Evolutionary conservation across 257 asterid genomes (phyloP).

Genomic region (Hygrophila difformis): DNA sequence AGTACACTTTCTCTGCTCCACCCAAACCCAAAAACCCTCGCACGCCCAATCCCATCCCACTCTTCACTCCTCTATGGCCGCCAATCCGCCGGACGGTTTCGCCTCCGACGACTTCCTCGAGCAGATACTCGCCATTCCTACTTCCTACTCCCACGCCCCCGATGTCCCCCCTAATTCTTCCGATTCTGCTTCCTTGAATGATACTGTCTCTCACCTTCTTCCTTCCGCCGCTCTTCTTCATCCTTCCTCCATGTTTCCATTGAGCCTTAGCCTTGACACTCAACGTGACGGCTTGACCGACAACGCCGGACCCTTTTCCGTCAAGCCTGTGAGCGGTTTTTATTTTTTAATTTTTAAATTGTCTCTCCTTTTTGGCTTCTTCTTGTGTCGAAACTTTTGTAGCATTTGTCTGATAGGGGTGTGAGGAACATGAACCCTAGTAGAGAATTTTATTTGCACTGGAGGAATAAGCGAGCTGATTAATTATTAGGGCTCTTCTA

Average conservation of each 20-base stretch:
- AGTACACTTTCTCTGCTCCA: too few species aligned
- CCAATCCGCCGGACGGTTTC: constrained; percentile 52
- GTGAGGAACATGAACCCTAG: background rate
- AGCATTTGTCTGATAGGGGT: background rate
- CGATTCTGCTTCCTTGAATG: constrained; percentile 37
- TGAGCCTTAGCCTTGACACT: constrained; percentile 60
- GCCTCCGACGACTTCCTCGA: constrained; percentile 69
- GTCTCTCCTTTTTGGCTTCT: background rate
- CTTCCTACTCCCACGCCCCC: constrained; percentile 47
- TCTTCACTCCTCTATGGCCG: constrained; percentile 37
- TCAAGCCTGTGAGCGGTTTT: constrained; percentile 39
- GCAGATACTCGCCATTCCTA: constrained; percentile 71
- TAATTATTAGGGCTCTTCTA: too few species aligned
- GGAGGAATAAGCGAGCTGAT: too few species aligned
- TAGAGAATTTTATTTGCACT: too few species aligned
- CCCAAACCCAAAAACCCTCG: too few species aligned
- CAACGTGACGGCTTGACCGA: constrained; percentile 50
- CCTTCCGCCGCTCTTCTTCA: constrained; percentile 28
- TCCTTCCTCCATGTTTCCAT: constrained; percentile 49
- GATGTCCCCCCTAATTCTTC: constrained; percentile 38
- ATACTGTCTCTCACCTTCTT: constrained; percentile 31
- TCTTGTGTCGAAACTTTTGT: background rate
- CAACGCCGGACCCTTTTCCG: constrained; percentile 30
- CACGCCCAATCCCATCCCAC: too few species aligned
- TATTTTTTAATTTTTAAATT: too few species aligned